Evolutionary conservation across 768 basidiomycete species (phyloP).

Genomic region (Suillus clintonianus): DNA sequence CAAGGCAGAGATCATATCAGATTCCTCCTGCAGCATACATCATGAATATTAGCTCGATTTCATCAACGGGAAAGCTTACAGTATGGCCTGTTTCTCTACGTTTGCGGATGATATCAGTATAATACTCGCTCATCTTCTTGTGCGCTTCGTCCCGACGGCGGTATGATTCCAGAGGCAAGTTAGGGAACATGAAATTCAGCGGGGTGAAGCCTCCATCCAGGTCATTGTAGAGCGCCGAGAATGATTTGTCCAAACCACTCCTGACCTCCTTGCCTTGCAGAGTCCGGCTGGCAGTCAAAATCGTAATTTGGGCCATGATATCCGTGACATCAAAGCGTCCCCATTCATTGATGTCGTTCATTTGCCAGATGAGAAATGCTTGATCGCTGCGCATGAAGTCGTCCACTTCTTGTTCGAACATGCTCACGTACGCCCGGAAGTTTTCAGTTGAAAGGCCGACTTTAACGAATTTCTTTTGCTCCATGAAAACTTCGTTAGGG

Average conservation of each 20-base stretch:
- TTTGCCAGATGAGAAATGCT: conserved; percentile 61
- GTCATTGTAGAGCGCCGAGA: conserved; percentile 83
- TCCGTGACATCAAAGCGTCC: conserved; percentile 73
- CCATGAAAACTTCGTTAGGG: conserved; percentile 96
- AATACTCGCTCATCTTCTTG: conserved; percentile 91
- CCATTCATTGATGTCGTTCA: conserved; percentile 74
- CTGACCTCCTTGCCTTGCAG: conserved; percentile 94
- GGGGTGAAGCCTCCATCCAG: conserved; percentile 97
- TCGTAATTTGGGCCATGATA: conserved; percentile 84
- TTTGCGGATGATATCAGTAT: conserved; percentile 80
- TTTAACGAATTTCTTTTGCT: conserved; percentile 98
- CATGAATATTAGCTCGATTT: conserved; percentile 2
- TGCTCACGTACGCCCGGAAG: conserved; percentile 79
- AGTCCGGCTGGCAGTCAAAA: conserved; percentile 91
- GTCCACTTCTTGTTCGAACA: conserved; percentile 77
- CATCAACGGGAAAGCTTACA: conserved; percentile 27
- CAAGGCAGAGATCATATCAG: conserved; percentile 92
- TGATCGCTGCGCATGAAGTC: conserved; percentile 69
- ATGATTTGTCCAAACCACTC: conserved; percentile 71
- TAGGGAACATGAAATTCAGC: conserved; percentile 93
- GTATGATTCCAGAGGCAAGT: conserved; percentile 89
- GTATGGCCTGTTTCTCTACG: conserved; percentile 51
- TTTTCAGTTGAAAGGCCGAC: conserved; percentile 92
- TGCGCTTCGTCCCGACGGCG: conserved; percentile 87
- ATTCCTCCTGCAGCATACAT: conserved; percentile 53